Conservation (phyloP, 345 rosid species). For the Eutrema yunnanense region DNA sequence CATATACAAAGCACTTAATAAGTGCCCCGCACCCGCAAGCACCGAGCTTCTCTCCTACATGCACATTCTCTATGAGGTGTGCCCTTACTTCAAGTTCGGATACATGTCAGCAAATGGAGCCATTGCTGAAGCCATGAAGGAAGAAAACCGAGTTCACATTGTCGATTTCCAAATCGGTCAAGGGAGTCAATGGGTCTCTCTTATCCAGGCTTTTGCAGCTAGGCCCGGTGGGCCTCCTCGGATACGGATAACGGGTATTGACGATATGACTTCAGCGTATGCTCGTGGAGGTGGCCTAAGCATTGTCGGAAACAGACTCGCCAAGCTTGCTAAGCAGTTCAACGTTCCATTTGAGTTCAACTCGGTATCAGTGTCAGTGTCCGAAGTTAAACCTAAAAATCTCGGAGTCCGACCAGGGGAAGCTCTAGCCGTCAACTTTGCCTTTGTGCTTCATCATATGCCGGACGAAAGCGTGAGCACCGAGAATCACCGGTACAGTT, state of each 20-base stretch:
- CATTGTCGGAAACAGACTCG: slow-evolving; percentile 68
- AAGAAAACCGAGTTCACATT: slow-evolving; percentile 78
- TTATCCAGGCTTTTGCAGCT: slow-evolving; percentile 97
- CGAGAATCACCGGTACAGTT: slow-evolving; percentile 52
- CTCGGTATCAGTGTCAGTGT: slow-evolving; percentile 56
- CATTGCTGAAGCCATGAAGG: slow-evolving; percentile 97
- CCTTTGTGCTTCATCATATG: slow-evolving; percentile 85
- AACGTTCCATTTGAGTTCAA: slow-evolving; percentile 87
- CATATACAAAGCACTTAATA: slow-evolving; percentile 53
- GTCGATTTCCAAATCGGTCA: slow-evolving; percentile 85
- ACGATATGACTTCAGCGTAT: slow-evolving; percentile 74
- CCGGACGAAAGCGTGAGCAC: slow-evolving; percentile 95
- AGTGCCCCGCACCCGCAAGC: slow-evolving; percentile 71
- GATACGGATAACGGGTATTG: slow-evolving; percentile 79
- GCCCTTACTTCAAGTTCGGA: slow-evolving; percentile 92
- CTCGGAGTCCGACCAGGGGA: slow-evolving; percentile 55
- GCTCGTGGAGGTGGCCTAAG: slow-evolving; percentile 83
- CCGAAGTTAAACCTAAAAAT: slow-evolving; percentile 44
- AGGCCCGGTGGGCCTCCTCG: slow-evolving; percentile 94
- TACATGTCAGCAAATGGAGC: slow-evolving; percentile 99
- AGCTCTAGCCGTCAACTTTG: slow-evolving; percentile 82
- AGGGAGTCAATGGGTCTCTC: slow-evolving; percentile 92
- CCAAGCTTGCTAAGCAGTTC: slow-evolving; percentile 58
- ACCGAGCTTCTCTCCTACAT: slow-evolving; percentile 74
- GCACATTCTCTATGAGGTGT: slow-evolving; percentile 90